Conservation (phyloP, 768 basidiomycete genomes). For the Termitomyces sp. region DNA sequence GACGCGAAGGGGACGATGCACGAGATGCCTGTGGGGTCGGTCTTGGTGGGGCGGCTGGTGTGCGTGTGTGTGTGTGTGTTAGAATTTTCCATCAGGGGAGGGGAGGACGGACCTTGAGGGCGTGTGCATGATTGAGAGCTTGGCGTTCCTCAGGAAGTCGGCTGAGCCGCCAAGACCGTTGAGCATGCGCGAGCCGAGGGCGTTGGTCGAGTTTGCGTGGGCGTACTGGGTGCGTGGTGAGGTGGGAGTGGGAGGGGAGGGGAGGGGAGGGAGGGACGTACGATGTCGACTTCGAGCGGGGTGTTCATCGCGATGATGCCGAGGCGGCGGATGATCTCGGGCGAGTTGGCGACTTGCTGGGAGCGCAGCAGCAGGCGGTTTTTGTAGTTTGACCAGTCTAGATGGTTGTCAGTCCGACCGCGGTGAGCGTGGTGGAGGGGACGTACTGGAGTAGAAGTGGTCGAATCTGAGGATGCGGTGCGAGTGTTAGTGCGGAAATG, state of each 20-base stretch:
- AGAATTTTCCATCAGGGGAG: neutral
- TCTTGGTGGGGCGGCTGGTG: constrained; percentile 39
- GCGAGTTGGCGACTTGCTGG: constrained; percentile 49
- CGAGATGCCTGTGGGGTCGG: constrained; percentile 45
- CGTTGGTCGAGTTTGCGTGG: constrained; percentile 49
- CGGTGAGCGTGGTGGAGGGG: neutral
- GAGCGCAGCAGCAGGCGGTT: constrained; percentile 44
- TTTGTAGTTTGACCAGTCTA: constrained; percentile 45
- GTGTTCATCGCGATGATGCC: constrained; percentile 53
- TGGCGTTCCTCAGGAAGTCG: constrained; percentile 47
- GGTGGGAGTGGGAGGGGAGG: neutral
- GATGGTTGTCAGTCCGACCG: neutral
- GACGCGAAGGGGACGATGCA: constrained; percentile 48
- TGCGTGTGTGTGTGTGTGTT: neutral
- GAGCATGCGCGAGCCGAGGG: constrained; percentile 47
- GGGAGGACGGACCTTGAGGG: constrained; percentile 31
- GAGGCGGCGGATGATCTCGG: constrained; percentile 44
- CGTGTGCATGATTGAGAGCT: constrained; percentile 49
- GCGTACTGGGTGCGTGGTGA: constrained; percentile 30
- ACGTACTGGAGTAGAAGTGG: constrained; percentile 43
- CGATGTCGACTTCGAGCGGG: constrained; percentile 47
- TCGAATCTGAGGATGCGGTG: constrained; percentile 30
- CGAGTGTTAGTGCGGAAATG: neutral
- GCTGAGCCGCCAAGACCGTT: constrained; percentile 48
- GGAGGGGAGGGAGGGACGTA: constrained; percentile 16